These are phyloP conservation scores for Pyricularia grisea DNA, from an alignment of 2,329 filamentous ascomycete genomes.

Conservation along the genomic window DNA sequence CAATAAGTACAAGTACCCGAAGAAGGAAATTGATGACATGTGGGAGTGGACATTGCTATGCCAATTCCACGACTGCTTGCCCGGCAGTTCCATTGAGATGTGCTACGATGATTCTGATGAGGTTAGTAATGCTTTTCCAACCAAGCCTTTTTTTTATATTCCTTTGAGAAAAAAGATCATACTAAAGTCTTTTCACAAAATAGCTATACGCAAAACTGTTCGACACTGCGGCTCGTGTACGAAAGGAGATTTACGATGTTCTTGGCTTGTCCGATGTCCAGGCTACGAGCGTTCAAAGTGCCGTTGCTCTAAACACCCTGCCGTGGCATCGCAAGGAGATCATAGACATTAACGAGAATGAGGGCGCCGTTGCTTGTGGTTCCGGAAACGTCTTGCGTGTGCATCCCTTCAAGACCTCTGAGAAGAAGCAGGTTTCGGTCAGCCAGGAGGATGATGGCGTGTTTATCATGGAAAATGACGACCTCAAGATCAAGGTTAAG, in stretches of 20 bases:
- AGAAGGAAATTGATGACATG: slow-evolving; percentile 56
- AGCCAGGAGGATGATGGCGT: slow-evolving; percentile 45
- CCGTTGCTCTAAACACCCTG: slow-evolving; percentile 45
- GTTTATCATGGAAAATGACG: slow-evolving; percentile 72
- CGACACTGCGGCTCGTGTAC: slow-evolving; percentile 41
- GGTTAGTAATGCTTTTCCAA: slow-evolving; percentile 20
- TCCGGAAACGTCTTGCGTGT: slow-evolving; percentile 42
- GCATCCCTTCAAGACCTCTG: slow-evolving; percentile 35
- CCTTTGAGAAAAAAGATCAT: neutral
- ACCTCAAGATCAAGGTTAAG: slow-evolving; percentile 50
- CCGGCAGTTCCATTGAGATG: slow-evolving; percentile 60
- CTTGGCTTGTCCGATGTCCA: slow-evolving; percentile 37
- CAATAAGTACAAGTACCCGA: slow-evolving; percentile 52
- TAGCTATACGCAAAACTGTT: slow-evolving; percentile 44
- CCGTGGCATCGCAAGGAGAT: slow-evolving; percentile 50
- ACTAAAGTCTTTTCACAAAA: neutral
- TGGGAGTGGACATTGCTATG: slow-evolving; percentile 59
- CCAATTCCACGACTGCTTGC: slow-evolving; percentile 62
- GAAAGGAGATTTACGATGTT: slow-evolving; percentile 41
- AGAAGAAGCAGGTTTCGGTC: slow-evolving; percentile 41
- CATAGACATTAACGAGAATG: slow-evolving; percentile 28
- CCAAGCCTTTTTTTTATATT: neutral
- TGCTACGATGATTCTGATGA: slow-evolving; percentile 59
- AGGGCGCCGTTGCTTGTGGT: slow-evolving; percentile 25
- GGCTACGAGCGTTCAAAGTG: slow-evolving; percentile 16